Base-by-base conservation (phyloP, 805 yeast species). In the Metschnikowia anglica region DNA sequence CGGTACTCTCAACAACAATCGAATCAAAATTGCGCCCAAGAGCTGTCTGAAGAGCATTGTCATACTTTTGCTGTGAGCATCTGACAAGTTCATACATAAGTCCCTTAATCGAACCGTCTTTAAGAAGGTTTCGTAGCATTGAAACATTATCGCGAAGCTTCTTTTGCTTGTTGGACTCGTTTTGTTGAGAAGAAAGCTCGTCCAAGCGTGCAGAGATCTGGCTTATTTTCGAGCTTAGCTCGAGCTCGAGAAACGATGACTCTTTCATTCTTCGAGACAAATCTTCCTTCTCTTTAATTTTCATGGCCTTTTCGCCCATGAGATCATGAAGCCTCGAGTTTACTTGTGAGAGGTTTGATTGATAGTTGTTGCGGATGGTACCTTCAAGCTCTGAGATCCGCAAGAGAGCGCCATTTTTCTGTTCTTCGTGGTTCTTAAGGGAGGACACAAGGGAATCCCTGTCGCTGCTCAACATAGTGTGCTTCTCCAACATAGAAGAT, bases 21-120 rank as follows among this genome's bases (percentile, higher is more conserved):
- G 97, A 77, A 61, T 93, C 96, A 53, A 83, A 77, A 54, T 85
- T 76, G 45, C 78, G 76, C 7, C 97, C 98, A 21, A 93, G 67
- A 5, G 85, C 77, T 0, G 91, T 83, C 24, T 85, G 77, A 27
- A 89, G 74, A 0, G 97, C 95, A 5, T 70, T 52, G 36, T 85
- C 88, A 59, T 80, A 89, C 53, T 79, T 83, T 44, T 78, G 78
- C 51, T 83, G 83, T 40, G 78, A 73, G 16, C 97, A 96, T 43
- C 80, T 79, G 34, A 91, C 85, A 19, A 90, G 69, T 55, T 89
- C 97, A 50, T 80, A 75, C 3, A 91, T 80, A 9, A 88, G 62
- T 2, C 97, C 98, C 51, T 76, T 76, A 2, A 93, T 95, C 3
- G 96, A 89, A 12, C 67, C 70, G n/a, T 55, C 54, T 1, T 96